phyloP scores from a whole-genome alignment of 495 filamentous ascomycete genomes.

The Hypoxylon intermedium region DNA sequence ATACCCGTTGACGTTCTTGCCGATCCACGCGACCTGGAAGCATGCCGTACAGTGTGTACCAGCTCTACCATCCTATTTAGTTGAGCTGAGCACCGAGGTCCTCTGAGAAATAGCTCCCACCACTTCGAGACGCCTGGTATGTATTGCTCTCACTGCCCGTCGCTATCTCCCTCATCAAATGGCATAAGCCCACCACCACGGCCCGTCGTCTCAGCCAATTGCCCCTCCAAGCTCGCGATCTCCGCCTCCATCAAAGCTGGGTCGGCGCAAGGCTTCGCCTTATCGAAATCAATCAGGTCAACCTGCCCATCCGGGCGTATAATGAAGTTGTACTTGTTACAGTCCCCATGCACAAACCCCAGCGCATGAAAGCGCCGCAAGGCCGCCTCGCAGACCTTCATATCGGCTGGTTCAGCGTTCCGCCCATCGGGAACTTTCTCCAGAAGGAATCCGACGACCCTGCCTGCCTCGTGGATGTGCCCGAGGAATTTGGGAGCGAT shows the following conservation, averaged over 20 bases:
- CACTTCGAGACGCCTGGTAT: background rate
- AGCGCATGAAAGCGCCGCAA: constrained; percentile 20
- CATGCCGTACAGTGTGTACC: too few relatives aligned
- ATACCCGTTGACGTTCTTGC: too few relatives aligned
- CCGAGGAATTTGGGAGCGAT: constrained; percentile 45
- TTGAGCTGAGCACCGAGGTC: too few relatives aligned
- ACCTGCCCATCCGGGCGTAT: constrained; percentile 28
- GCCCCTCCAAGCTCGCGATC: constrained; percentile 33
- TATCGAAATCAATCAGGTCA: constrained; percentile 45
- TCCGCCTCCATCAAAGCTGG: constrained; percentile 33
- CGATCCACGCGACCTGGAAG: too few relatives aligned
- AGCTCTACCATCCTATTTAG: too few relatives aligned
- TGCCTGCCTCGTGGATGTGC: constrained; percentile 42
- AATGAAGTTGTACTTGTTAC: constrained; percentile 28
- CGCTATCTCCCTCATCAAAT: constrained; percentile 9
- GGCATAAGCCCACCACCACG: constrained; percentile 34
- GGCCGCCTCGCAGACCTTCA: constrained; percentile 8
- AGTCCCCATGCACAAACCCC: constrained; percentile 27
- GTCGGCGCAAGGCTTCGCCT: constrained; percentile 29
- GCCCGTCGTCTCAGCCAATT: constrained; percentile 35
- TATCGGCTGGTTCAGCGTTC: constrained; percentile 11
- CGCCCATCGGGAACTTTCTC: constrained; percentile 38
- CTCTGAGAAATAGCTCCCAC: background rate
- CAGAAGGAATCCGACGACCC: constrained; percentile 45
- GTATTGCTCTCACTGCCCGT: constrained; percentile 3